A percentile compares a stretch with the other conserved stretches of the same genome.
Evolutionary conservation across 306 rosid genomes (phyloP).

Genomic region (Pachyrhizus erosus): DNA sequence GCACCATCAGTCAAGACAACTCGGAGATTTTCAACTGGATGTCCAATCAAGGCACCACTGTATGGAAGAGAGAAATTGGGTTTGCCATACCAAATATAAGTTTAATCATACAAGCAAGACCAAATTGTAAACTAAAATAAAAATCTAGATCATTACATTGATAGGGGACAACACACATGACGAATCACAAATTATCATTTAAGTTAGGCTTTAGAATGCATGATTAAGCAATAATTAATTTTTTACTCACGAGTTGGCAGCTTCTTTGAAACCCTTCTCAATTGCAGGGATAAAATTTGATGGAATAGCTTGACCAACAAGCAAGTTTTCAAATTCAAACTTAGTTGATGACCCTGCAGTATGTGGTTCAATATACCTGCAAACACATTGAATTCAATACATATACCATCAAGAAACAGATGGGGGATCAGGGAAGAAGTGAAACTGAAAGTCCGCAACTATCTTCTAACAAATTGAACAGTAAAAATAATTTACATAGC

Average conservation of each 20-base stretch:
- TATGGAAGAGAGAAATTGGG: constrained; percentile 35
- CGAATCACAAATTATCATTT: background rate
- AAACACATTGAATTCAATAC: constrained; percentile 19
- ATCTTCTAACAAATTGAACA: background rate
- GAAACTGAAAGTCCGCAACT: constrained; percentile 22
- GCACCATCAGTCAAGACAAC: constrained; percentile 93
- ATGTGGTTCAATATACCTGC: constrained; percentile 94
- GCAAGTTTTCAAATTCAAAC: constrained; percentile 92
- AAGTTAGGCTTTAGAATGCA: background rate
- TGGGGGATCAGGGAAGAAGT: background rate
- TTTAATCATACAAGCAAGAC: background rate
- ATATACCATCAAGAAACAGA: constrained; percentile 12
- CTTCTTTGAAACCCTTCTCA: constrained; percentile 97
- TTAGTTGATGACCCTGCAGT: constrained; percentile 77
- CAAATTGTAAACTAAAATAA: background rate
- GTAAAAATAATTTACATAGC: constrained; percentile 14
- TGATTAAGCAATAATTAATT: constrained; percentile 7
- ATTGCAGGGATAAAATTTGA: constrained; percentile 93
- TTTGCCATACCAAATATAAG: constrained; percentile 12
- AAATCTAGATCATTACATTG: background rate
- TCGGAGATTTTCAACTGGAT: constrained; percentile 93
- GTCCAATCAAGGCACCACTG: constrained; percentile 97
- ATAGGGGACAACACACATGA: background rate
- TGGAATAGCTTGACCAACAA: constrained; percentile 97
- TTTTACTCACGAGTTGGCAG: constrained; percentile 87